Evolutionary conservation across 208 protist genomes (phyloP).

Genomic region (Wallacemonas sp.): DNA sequence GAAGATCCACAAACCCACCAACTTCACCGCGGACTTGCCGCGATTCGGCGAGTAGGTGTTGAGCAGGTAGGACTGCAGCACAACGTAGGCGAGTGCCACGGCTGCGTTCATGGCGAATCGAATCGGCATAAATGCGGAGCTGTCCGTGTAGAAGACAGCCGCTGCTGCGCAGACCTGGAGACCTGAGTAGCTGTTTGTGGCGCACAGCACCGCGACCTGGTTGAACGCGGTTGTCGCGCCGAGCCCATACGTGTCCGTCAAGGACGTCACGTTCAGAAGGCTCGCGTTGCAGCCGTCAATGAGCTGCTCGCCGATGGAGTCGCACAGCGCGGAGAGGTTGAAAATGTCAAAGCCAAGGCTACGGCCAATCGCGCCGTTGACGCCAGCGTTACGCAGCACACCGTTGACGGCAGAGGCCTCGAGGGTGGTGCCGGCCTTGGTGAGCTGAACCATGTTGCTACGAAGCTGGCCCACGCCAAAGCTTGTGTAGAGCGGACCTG

Average conservation of each 20-base stretch:
- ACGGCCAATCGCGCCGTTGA: conserved; percentile 12
- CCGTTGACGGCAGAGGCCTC: not conserved
- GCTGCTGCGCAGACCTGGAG: conserved; percentile 20
- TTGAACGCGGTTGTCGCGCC: conserved; percentile 24
- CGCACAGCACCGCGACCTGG: conserved; percentile 45
- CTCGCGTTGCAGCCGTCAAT: not conserved
- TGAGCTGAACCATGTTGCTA: not conserved
- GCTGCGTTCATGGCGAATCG: not conserved
- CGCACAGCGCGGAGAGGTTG: conserved; percentile 22
- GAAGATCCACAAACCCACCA: conserved; percentile 33
- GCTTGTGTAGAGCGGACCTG: conserved; percentile 22
- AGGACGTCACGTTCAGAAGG: not conserved
- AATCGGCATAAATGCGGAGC: not conserved
- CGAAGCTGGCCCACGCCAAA: conserved; percentile 18
- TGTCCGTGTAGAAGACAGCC: conserved; percentile 19
- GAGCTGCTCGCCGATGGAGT: not conserved
- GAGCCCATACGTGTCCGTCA: conserved; percentile 27
- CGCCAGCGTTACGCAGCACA: conserved; percentile 15
- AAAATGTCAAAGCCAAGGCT: conserved; percentile 35
- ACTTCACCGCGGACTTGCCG: not conserved
- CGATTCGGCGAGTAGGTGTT: not conserved
- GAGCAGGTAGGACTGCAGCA: conserved; percentile 2
- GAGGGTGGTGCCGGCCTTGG: not conserved
- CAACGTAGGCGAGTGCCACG: not conserved
- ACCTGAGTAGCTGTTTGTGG: not conserved